These are phyloP conservation scores for Centrapalus pauciflorus DNA, from an alignment of 129 eudicot species.

Conservation along the genomic window DNA sequence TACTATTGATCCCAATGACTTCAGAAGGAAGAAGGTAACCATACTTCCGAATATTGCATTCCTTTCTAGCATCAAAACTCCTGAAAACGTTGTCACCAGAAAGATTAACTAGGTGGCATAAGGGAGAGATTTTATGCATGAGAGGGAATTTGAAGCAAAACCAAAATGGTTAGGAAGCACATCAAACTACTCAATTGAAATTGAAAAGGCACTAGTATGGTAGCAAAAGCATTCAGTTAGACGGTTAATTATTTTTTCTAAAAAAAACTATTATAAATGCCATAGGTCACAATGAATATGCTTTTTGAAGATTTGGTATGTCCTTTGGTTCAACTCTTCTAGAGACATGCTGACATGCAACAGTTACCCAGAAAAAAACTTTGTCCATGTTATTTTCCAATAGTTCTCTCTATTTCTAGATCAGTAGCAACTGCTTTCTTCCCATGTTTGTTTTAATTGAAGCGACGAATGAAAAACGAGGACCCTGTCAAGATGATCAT, in stretches of 20 bases:
- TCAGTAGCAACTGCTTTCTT: not conserved
- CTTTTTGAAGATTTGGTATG: no score
- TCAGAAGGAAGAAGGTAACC: conserved; percentile 94
- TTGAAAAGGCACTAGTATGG: no score
- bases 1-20: conserved; percentile 61
- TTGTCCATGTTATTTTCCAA: not conserved
- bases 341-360: not conserved
- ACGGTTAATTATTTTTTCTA: not conserved
- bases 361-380: not conserved
- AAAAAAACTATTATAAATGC: not conserved
- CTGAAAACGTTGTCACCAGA: conserved; percentile 34
- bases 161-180: no score
- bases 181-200: no score
- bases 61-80: conserved; percentile 94
- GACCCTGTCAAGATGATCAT: conserved; percentile 4
- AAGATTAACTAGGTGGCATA: not conserved
- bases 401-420: not conserved
- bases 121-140: no score
- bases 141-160: no score
- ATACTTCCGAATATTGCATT: conserved; percentile 83
- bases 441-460: not conserved
- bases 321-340: conserved; percentile 5
- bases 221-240: not conserved
- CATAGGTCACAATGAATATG: not conserved
- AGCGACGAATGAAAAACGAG: not conserved